phyloP scores from a whole-genome alignment of 768 basidiomycete genomes.

The Rhodosporidiobolus odoratus region DNA sequence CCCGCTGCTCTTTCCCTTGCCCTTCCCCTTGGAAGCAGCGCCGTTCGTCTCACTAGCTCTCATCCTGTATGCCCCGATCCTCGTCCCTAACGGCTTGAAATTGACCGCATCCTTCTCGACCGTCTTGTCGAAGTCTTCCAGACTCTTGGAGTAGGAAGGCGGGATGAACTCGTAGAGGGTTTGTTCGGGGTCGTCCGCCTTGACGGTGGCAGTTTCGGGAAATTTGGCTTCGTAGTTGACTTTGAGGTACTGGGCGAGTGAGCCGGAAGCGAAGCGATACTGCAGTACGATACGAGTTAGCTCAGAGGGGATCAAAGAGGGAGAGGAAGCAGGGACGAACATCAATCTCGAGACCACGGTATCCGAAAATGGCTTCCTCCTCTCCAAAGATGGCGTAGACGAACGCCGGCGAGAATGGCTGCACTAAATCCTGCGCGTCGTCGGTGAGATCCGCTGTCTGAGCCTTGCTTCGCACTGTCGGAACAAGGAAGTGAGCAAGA shows the following conservation, averaged over 20 bases:
- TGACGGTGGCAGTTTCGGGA: slow-evolving; percentile 53
- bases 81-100: slow-evolving; percentile 71
- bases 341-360: slow-evolving; percentile 73
- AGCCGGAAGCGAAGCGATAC: slow-evolving; percentile 83
- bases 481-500: not conserved
- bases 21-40: slow-evolving; percentile 52
- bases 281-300: slow-evolving; percentile 44
- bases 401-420: slow-evolving; percentile 75
- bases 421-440: slow-evolving; percentile 54
- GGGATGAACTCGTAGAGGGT: slow-evolving; percentile 72
- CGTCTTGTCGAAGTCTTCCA: slow-evolving; percentile 60
- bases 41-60: slow-evolving; percentile 34
- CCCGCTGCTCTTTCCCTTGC: slow-evolving; percentile 52
- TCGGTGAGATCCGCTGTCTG: slow-evolving; percentile 59
- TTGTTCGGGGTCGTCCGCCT: slow-evolving; percentile 81
- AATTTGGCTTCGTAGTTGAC: slow-evolving; percentile 66
- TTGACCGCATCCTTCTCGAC: slow-evolving; percentile 71
- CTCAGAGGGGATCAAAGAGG: not conserved
- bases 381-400: slow-evolving; percentile 98
- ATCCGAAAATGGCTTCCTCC: slow-evolving; percentile 93
- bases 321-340: slow-evolving; percentile 51
- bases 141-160: slow-evolving; percentile 64
- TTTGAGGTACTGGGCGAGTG: slow-evolving; percentile 67
- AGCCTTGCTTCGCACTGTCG: slow-evolving; percentile 65
- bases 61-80: slow-evolving; percentile 72